Conservation (phyloP, 257 asterid genomes). For the Perilla frutescens region DNA sequence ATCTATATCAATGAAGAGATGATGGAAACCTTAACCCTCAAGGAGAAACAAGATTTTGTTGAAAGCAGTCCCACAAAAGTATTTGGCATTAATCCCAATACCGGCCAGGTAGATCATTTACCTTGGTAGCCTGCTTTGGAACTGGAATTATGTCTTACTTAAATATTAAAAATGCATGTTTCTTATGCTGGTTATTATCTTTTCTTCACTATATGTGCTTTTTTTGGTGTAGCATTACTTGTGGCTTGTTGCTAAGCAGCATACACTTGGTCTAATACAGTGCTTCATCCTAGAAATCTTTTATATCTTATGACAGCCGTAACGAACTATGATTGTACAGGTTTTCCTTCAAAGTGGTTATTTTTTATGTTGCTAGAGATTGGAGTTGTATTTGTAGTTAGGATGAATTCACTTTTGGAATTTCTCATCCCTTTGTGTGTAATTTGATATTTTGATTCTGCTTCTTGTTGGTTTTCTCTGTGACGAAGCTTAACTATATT, state of each 20-base stretch:
- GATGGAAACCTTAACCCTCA: constrained; percentile 74
- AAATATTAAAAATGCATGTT: background rate
- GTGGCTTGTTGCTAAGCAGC: constrained; percentile 9
- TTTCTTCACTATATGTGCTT: constrained; percentile 8
- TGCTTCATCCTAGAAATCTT: constrained; percentile 1
- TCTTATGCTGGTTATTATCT: background rate
- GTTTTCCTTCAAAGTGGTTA: constrained; percentile 17
- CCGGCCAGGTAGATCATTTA: constrained; percentile 63
- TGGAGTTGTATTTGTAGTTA: too few relatives aligned
- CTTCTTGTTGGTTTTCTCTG: constrained; percentile 8
- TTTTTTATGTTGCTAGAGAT: background rate
- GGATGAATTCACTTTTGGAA: too few relatives aligned
- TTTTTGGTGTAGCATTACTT: background rate
- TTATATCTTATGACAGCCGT: background rate
- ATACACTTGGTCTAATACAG: background rate
- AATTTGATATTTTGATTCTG: too few relatives aligned
- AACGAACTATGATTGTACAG: too few relatives aligned
- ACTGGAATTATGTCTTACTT: constrained; percentile 17
- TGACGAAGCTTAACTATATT: background rate
- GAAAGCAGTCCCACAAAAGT: constrained; percentile 98
- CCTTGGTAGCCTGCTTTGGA: constrained; percentile 24
- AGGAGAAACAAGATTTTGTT: constrained; percentile 68
- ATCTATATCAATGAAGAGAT: constrained; percentile 86
- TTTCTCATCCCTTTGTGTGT: too few relatives aligned
- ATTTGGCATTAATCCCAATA: constrained; percentile 65